Conservation (phyloP, 2,329 filamentous ascomycete species). For the Colletotrichum higginsianum region DNA sequence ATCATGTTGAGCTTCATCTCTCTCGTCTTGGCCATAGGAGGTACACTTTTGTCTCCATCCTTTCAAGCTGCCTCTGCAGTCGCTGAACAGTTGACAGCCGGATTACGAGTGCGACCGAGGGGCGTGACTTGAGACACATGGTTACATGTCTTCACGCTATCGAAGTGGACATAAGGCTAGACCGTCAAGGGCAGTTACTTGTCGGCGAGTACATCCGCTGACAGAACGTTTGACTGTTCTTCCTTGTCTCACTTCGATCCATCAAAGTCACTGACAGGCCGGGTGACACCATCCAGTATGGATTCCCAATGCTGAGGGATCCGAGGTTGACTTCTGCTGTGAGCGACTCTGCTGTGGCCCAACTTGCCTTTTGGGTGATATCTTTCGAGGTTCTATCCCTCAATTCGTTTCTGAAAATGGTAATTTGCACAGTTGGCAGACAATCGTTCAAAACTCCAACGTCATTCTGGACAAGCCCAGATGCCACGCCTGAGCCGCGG, state of each 20-base stretch:
- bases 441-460: background rate
- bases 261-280: background rate
- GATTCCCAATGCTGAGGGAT: accelerated
- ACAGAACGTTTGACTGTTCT: background rate
- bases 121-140: conserved; percentile 14
- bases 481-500: background rate
- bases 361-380: accelerated
- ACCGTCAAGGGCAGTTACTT: background rate
- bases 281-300: background rate
- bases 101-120: background rate
- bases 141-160: conserved; percentile 20
- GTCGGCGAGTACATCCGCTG: background rate
- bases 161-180: conserved; percentile 19
- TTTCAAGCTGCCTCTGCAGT: background rate
- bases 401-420: accelerated
- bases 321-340: background rate
- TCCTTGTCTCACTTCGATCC: background rate
- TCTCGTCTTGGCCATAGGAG: background rate
- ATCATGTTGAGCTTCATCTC: background rate
- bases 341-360: background rate
- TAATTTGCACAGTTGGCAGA: background rate
- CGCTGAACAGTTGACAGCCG: background rate
- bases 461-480: no score
- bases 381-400: background rate
- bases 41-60: background rate